A percentile compares a stretch with the other conserved stretches of the same genome.
These are phyloP conservation scores for Collybia sp. DNA, from an alignment of 768 basidiomycete species.

Conservation along the genomic window DNA sequence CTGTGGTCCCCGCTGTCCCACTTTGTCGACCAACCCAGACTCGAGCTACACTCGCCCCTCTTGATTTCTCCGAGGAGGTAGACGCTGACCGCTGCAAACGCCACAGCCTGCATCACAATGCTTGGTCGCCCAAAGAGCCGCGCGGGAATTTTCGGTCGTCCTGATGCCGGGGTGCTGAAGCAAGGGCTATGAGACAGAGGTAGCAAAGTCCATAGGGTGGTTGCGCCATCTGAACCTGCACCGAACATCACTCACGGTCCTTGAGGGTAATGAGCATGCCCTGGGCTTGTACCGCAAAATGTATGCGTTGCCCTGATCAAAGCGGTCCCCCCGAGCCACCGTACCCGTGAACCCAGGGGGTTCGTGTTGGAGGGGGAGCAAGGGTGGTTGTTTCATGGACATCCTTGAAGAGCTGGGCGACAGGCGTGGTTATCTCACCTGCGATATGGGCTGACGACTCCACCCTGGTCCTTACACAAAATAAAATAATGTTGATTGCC, in stretches of 20 bases:
- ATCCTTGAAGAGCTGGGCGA: conserved; percentile 11
- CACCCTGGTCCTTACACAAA: too few species aligned
- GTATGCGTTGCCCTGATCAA: neutral
- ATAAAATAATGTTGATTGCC: too few species aligned
- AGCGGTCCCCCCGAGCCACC: neutral
- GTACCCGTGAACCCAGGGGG: conserved; percentile 11
- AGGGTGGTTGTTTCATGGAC: conserved; percentile 17
- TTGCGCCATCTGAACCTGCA: conserved; percentile 14
- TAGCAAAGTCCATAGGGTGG: conserved; percentile 9
- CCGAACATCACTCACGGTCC: conserved; percentile 19
- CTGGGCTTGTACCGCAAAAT: conserved; percentile 8
- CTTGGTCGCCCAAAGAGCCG: too few species aligned
- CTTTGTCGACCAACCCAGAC: too few species aligned
- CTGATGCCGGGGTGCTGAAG: conserved; percentile 1
- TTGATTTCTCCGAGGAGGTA: too few species aligned
- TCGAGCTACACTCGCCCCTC: too few species aligned
- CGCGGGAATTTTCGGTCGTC: conserved; percentile 6
- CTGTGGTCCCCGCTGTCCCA: too few species aligned
- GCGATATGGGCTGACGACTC: too few species aligned
- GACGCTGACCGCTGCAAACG: too few species aligned
- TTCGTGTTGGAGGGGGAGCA: conserved; percentile 22
- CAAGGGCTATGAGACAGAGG: conserved; percentile 7
- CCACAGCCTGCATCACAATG: too few species aligned
- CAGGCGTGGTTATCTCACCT: too few species aligned
- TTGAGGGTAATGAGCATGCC: conserved; percentile 10